Evolutionary conservation across 768 basidiomycete species (phyloP), one percentile per base, ranked within the genome.

Genomic region (Amanita molliuscula): DNA sequence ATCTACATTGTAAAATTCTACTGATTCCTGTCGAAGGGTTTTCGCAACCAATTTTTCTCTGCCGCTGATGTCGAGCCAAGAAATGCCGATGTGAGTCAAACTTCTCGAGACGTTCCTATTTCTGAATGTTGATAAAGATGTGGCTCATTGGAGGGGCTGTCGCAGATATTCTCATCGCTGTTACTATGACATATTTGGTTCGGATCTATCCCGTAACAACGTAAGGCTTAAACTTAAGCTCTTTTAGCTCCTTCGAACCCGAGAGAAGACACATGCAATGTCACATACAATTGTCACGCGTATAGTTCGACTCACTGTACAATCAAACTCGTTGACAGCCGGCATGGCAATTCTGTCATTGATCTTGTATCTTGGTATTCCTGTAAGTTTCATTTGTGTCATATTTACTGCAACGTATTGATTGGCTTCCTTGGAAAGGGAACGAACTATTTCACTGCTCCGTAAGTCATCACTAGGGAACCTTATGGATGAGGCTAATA

Each of bases 111-210:
- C 5, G 21, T 11, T 43, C n/a, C 11, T 21, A 23, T 23, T 28
- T n/a, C 4, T 43, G 16, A 15, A 43, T 15, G 13, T 20, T 11
- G 1, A 3, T 13, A 35, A 11, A 54, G 53, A 18, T 54, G 6
- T 54, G 53, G 53, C 50, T 54, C 13, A 29, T 50, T 7, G 49
- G 49, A 3, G 53, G 18, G n/a, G 53, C 49, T 16, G 44, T 54
- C 8, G 53, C 49, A 4, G 53, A 54, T 18, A 37, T 51, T 16
- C 33, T 50, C 7, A 54, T 54, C 26, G 53, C 53, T 25, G 38
- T 46, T 11, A 47, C 44, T 6, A 54, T 54, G 53, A 51, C 53
- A 33, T 51, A 31, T 23, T 38, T 50, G 16, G 53, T 54, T 29
- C 4, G 35, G 23, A 28, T 26, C 31, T 15, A 21, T 23, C 35